Evolutionary conservation across 768 basidiomycete species (phyloP).

Genomic region (Hygrocybe coccinea): DNA sequence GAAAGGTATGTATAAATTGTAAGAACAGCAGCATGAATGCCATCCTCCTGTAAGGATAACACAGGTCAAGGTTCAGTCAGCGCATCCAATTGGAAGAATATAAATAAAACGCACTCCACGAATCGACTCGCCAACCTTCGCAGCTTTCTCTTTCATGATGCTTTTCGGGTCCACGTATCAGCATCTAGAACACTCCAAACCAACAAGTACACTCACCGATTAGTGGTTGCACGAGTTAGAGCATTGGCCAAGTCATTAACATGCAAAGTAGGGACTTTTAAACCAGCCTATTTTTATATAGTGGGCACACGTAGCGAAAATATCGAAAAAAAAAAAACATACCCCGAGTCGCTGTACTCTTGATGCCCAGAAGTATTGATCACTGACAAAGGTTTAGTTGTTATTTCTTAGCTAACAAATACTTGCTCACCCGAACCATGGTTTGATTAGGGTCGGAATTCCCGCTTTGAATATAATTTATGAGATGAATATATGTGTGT

Average conservation of each 20-base stretch:
- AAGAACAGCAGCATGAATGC: slow-evolving; percentile 52
- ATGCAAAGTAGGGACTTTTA: slow-evolving; percentile 45
- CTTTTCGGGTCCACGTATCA: slow-evolving; percentile 21
- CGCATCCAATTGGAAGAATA: neutral
- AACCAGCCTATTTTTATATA: slow-evolving; percentile 37
- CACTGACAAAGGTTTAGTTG: slow-evolving; percentile 24
- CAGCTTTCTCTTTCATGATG: slow-evolving; percentile 59
- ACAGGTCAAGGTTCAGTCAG: neutral
- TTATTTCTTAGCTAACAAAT: neutral
- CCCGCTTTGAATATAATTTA: slow-evolving; percentile 35
- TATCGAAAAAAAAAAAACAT: slow-evolving; percentile 23
- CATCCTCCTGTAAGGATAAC: slow-evolving; percentile 49
- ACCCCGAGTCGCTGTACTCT: slow-evolving; percentile 61
- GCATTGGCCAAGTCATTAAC: slow-evolving; percentile 49
- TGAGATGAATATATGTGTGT: neutral
- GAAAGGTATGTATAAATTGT: slow-evolving; percentile 52
- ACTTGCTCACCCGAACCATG: slow-evolving; percentile 49
- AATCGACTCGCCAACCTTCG: slow-evolving; percentile 35
- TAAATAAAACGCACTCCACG: slow-evolving; percentile 25
- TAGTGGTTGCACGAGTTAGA: slow-evolving; percentile 50
- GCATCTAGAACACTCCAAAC: neutral
- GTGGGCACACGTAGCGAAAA: neutral
- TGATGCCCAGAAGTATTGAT: slow-evolving; percentile 62
- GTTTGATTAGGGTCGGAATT: slow-evolving; percentile 63
- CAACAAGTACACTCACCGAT: slow-evolving; percentile 34